Base-by-base conservation (phyloP, 192 early-diverging fungal genomes). In the Podila horticola region DNA sequence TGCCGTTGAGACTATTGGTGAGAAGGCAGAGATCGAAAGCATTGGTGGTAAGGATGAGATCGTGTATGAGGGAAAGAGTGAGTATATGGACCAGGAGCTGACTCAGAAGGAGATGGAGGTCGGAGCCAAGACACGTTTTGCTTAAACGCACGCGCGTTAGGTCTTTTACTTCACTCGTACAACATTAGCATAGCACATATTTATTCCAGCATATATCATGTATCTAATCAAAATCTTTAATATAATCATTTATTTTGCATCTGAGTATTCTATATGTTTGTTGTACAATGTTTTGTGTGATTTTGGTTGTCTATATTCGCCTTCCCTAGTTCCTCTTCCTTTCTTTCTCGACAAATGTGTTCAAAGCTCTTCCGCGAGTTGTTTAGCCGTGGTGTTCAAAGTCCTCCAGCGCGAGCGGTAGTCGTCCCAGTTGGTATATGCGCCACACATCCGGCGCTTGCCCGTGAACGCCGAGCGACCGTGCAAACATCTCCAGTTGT, bases 401-500 rank as follows among this genome's bases (percentile, higher is more conserved):
- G 60, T 72, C 22, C 75, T 81, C 77, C 70, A 81, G 24, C 77
- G 71, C 1, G 75, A 79, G 5, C 75, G 72, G 63, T 90, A 95
- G 68, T 96, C 94, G 84, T 96, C 95, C 85, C 88, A 89, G 61
- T 89, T 89, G 45, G 91, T 84, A 61, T 96, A 96, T 0, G 84
- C 84, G 19, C 95, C 94, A 36, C 84, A 85, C 76, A 96, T 73
- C 11, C 91, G 73, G 29, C 95, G 81, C 67, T 93, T 84, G 5
- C 94, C 95, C 2, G 86, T 91, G 72, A 94, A 96, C 3, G 85
- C 82, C 5, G 88, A 84, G 15, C 95, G 83, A 15, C 94, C 95
- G 74, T 96, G 95, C 64, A 96, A 69, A 33, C 91, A 89, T 49
- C 95, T 82, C 93, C 93, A 94, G 75, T 96, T 96, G 70, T 96